These are phyloP conservation scores for Populus hybrid DNA, from an alignment of 441 rosid species.

Conservation along the genomic window DNA sequence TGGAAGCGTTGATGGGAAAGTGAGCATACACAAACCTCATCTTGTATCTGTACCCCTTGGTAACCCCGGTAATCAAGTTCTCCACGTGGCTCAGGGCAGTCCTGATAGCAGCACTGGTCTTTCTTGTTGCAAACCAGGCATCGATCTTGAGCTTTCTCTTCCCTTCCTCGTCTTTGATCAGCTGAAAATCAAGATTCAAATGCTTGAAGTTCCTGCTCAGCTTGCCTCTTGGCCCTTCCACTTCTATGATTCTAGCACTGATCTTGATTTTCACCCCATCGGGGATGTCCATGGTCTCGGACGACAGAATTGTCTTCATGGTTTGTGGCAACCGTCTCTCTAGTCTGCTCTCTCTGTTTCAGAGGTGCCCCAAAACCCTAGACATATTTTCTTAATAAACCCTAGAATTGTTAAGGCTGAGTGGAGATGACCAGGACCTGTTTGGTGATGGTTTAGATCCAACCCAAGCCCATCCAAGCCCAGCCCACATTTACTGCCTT, in stretches of 20 bases:
- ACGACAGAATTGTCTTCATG: slow-evolving; percentile 67
- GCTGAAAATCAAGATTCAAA: slow-evolving; percentile 61
- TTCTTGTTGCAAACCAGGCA: slow-evolving; percentile 74
- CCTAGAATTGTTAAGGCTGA: no score
- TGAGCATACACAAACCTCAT: slow-evolving; percentile 83
- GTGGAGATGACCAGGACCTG: no score
- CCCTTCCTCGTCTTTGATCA: slow-evolving; percentile 57
- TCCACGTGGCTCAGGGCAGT: slow-evolving; percentile 38
- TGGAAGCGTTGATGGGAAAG: slow-evolving; percentile 65
- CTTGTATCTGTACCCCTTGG: slow-evolving; percentile 57
- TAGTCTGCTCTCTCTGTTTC: not conserved
- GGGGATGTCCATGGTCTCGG: slow-evolving; percentile 73
- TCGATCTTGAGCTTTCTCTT: slow-evolving; percentile 63
- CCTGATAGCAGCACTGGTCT: slow-evolving; percentile 71
- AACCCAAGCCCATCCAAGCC: no score
- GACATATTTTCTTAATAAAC: no score
- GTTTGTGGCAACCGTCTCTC: not conserved
- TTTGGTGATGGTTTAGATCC: no score
- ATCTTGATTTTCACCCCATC: slow-evolving; percentile 63
- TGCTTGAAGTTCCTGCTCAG: slow-evolving; percentile 67
- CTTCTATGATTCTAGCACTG: slow-evolving; percentile 61
- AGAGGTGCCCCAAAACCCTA: not conserved
- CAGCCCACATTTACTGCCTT: no score
- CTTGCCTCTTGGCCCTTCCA: slow-evolving; percentile 77
- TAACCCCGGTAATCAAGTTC: slow-evolving; percentile 36